A percentile compares a stretch with the other conserved stretches of the same genome.
These are phyloP conservation scores for Daucus carota DNA, from an alignment of 129 eudicot genomes.

Conservation along the genomic window DNA sequence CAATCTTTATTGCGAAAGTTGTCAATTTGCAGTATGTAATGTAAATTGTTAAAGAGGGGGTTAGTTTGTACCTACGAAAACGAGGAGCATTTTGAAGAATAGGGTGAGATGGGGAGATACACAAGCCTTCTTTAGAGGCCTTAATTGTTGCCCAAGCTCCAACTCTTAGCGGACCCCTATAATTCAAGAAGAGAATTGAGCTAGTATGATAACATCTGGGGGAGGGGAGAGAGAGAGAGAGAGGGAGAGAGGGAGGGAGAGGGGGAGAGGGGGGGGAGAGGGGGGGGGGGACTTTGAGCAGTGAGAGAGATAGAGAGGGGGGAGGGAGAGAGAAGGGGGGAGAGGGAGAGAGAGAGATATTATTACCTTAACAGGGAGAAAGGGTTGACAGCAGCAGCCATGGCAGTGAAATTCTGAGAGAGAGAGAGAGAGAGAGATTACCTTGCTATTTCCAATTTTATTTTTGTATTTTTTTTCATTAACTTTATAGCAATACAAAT, in stretches of 20 bases:
- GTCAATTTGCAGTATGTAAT: neutral
- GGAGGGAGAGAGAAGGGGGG: neutral
- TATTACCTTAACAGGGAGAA: constrained; percentile 28
- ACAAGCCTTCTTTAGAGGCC: constrained; percentile 12
- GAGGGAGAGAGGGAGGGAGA: neutral
- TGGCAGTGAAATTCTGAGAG: constrained; percentile 2
- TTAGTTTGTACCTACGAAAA: constrained; percentile 19
- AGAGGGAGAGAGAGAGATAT: neutral
- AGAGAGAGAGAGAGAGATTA: too few species aligned
- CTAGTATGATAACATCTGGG: too few species aligned
- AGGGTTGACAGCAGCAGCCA: constrained; percentile 31
- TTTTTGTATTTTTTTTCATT: neutral
- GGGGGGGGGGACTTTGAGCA: too few species aligned
- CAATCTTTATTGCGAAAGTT: neutral
- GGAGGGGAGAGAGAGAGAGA: neutral
- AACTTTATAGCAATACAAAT: neutral
- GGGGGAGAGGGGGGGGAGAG: neutral
- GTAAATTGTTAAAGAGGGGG: neutral
- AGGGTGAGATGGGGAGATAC: constrained; percentile 13
- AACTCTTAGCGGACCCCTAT: constrained; percentile 22
- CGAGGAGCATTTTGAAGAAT: constrained; percentile 10
- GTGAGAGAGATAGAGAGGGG: neutral
- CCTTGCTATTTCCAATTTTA: neutral
- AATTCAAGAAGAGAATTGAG: neutral
- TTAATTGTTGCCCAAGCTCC: constrained; percentile 23